Evolutionary conservation across 345 rosid species (phyloP).

Genomic region (Cardamine resedifolia): DNA sequence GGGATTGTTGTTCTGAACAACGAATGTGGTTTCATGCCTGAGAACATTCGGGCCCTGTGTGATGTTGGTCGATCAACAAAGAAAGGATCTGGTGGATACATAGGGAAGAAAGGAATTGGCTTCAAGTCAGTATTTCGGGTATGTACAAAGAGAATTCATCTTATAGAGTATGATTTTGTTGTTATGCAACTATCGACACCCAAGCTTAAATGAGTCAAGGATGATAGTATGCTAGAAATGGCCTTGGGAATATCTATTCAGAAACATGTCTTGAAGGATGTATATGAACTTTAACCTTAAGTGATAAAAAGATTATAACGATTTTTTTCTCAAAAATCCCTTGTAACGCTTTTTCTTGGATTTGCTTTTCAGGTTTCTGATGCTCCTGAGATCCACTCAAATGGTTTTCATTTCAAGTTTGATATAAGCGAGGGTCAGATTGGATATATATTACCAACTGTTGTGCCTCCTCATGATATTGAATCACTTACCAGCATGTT

Average conservation of each 20-base stretch:
- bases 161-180: constrained; percentile 14
- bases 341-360: constrained; percentile 19
- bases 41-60: constrained; percentile 89
- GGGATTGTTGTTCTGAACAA: constrained; percentile 78
- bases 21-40: constrained; percentile 82
- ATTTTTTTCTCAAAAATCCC: constrained; percentile 6
- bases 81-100: constrained; percentile 83
- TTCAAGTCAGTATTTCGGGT: constrained; percentile 99
- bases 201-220: constrained; percentile 19
- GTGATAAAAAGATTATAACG: neutral
- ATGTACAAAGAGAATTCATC: constrained; percentile 29
- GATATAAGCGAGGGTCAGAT: constrained; percentile 89
- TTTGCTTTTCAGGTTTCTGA: constrained; percentile 69
- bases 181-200: constrained; percentile 11
- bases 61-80: constrained; percentile 95
- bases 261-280: constrained; percentile 16
- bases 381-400: constrained; percentile 98
- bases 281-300: neutral
- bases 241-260: constrained; percentile 3
- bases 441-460: constrained; percentile 90
- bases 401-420: constrained; percentile 90
- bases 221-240: neutral
- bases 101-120: constrained; percentile 97
- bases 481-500: constrained; percentile 51
- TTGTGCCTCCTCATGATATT: constrained; percentile 67